Evolutionary conservation across 495 filamentous ascomycete species (phyloP), one percentile per base, ranked within the genome.

Genomic region (Penicillium chermesinum): DNA sequence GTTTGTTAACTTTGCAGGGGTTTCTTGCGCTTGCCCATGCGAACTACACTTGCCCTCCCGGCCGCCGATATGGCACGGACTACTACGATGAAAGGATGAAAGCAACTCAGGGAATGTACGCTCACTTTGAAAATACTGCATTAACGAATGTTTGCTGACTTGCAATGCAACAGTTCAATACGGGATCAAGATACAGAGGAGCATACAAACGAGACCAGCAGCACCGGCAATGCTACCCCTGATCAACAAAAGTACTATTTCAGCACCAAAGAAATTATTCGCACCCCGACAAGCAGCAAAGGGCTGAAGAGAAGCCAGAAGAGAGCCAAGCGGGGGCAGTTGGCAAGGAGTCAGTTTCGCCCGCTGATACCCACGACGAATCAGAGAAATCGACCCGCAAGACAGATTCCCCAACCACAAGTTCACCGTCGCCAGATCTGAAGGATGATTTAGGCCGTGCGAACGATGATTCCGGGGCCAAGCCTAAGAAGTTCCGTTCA

Each of bases 21-120:
- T 77, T 74, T 46, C 49, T 79, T 17, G 66, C 69, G 25, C 74
- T 90, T 15, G 81, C 86, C 18, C 79, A 83, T 44, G 85, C 86
- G 37, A 88, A 88, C 62, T 88, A 86, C 65, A 71, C 76, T 15
- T 82, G 80, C 38, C 71, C 79, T 36, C 75, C 81, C 9, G 82
- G 82, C 8, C 59, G 79, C 41, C 69, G 77, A 39, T 88, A 84
- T 62, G 84, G 84, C 17, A 70, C 70, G 41, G 84, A 87, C 49
- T 77, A 78, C 60, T 90, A 85, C 59, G 85, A 88, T 63, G 78
- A 77, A 51, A 72, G 85, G 41, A 88, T 88, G 84, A 80, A 84
- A 50, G 83, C 86, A 13, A 72, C 63, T 1, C 55, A 63, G 38
- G 70, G 72, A 58, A 63, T 76, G 71, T 72, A 56, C 35, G 54